Percentiles rank a stretch among this genome's conserved stretches.
phyloP scores from a whole-genome alignment of 257 asterid genomes.

The Plantago elongata region DNA sequence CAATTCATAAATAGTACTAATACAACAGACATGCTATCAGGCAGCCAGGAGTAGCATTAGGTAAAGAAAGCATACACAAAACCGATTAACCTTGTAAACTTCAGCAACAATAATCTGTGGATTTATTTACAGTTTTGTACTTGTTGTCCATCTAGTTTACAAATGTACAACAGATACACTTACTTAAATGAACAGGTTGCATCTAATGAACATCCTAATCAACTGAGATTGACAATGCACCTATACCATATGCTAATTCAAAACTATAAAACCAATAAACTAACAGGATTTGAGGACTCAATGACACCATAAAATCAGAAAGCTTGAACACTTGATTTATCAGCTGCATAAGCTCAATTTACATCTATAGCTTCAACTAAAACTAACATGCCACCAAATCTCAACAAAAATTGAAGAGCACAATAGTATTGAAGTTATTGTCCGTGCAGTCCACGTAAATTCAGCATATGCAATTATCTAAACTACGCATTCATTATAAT shows the following conservation, averaged over 20 bases:
- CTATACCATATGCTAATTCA: neutral
- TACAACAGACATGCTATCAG: neutral
- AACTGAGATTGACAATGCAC: neutral
- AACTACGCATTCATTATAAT: too few species aligned
- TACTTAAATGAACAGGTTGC: neutral
- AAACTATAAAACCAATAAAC: too few species aligned
- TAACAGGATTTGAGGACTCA: too few species aligned
- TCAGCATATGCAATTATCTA: too few species aligned
- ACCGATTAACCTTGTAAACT: too few species aligned
- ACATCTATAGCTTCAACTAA: too few species aligned
- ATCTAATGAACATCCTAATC: neutral
- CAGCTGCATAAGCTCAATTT: too few species aligned
- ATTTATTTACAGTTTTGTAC: too few species aligned
- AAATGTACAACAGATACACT: neutral
- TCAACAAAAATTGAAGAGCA: neutral
- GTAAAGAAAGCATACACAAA: neutral
- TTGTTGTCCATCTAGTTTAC: neutral
- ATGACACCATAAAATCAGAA: too few species aligned
- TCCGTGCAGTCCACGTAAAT: too few species aligned
- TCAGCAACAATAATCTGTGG: neutral
- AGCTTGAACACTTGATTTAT: too few species aligned
- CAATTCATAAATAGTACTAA: constrained; percentile 4
- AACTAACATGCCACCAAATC: too few species aligned
- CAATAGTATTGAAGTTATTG: neutral
- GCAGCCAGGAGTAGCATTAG: neutral